Conservation (phyloP, 805 yeast genomes). For the Candida peoriensis region DNA sequence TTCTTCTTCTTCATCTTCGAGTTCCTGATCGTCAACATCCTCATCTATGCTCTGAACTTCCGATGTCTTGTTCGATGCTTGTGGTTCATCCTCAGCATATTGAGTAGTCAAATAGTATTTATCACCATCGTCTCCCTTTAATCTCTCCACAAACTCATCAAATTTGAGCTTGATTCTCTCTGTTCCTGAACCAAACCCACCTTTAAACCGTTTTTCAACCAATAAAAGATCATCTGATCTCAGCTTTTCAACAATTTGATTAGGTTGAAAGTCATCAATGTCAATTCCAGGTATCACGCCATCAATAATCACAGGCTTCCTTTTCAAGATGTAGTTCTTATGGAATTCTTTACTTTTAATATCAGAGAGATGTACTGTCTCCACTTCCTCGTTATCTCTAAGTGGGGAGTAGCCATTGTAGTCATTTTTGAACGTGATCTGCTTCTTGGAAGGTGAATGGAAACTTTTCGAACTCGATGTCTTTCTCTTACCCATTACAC, state of each 20-base stretch:
- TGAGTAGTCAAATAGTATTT: conserved; percentile 66
- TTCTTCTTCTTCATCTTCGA: conserved; percentile 17
- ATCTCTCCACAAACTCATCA: conserved; percentile 38
- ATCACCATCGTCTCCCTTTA: conserved; percentile 39
- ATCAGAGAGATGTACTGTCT: conserved; percentile 2
- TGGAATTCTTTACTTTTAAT: conserved; percentile 9
- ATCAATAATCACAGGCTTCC: conserved; percentile 43
- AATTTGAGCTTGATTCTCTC: conserved; percentile 47
- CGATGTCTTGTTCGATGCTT: conserved; percentile 18
- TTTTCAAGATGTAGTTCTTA: conserved; percentile 11
- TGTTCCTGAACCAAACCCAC: conserved; percentile 68
- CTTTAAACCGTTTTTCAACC: conserved; percentile 51
- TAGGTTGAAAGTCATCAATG: conserved; percentile 29
- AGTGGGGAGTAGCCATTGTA: conserved; percentile 10
- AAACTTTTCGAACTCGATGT: background rate
- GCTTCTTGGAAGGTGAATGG: background rate
- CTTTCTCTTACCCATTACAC: too few species aligned
- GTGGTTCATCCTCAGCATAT: conserved; percentile 44
- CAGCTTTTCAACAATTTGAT: conserved; percentile 33
- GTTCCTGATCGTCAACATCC: conserved; percentile 13
- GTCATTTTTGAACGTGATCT: conserved; percentile 7
- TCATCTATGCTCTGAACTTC: conserved; percentile 17
- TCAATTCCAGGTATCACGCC: conserved; percentile 34
- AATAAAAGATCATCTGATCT: conserved; percentile 35
- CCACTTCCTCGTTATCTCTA: background rate